These are phyloP conservation scores for Leccinum broughii DNA, from an alignment of 768 basidiomycete genomes.

Conservation along the genomic window DNA sequence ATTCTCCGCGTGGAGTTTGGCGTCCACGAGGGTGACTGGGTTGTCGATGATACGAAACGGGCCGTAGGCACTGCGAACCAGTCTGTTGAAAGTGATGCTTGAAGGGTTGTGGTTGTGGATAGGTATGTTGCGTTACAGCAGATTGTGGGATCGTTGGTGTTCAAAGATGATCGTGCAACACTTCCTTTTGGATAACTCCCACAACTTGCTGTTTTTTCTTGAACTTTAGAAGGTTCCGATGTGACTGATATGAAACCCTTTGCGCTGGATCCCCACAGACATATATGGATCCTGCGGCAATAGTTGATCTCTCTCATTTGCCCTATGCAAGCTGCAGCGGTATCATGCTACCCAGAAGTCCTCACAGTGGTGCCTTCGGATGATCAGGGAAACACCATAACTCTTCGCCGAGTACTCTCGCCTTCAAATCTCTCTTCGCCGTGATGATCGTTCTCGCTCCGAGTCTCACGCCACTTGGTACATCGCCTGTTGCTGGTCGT, in stretches of 20 bases:
- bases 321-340: no score
- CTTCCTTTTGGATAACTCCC: neutral
- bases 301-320: no score
- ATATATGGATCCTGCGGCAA: no score
- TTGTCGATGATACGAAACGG: neutral
- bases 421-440: no score
- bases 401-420: no score
- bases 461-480: no score
- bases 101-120: neutral
- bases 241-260: neutral
- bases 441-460: no score
- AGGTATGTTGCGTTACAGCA: neutral
- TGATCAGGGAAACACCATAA: no score
- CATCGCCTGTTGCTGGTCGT: no score
- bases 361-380: no score
- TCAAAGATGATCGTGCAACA: neutral
- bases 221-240: neutral
- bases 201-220: neutral
- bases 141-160: neutral
- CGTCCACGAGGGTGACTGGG: conserved; percentile 18
- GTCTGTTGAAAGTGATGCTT: neutral
- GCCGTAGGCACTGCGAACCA: neutral
- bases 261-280: neutral
- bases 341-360: no score
- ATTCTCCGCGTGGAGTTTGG: conserved; percentile 7